Conservation (phyloP, 108 stramenopile species). For the Thalassiosira profunda region DNA sequence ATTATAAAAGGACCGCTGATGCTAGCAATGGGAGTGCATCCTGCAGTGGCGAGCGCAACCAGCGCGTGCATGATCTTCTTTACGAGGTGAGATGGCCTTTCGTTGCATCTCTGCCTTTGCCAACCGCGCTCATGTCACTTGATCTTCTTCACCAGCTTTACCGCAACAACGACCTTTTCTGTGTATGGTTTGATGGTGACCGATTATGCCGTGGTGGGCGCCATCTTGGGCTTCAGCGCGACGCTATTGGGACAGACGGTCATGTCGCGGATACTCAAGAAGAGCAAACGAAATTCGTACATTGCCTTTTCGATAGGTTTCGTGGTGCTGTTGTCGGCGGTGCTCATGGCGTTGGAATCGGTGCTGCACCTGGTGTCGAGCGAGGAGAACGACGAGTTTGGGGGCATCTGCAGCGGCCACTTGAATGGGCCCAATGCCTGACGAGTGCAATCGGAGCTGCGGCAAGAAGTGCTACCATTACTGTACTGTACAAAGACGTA, state of each 20-base stretch:
- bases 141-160: constrained; percentile 94
- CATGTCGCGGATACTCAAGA: constrained; percentile 60
- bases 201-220: constrained; percentile 84
- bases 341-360: constrained; percentile 31
- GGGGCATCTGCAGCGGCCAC: constrained; percentile 26
- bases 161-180: constrained; percentile 90
- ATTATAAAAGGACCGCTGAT: constrained; percentile 97
- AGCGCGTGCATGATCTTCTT: constrained; percentile 94
- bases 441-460: too few species aligned
- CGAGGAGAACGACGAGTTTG: constrained; percentile 25
- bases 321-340: constrained; percentile 24
- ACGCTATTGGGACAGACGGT: constrained; percentile 89
- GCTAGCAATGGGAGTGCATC: constrained; percentile 94
- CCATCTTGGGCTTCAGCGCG: constrained; percentile 81
- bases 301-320: constrained; percentile 93
- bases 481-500: too few species aligned
- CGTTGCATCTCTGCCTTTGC: too few species aligned
- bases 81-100: too few species aligned
- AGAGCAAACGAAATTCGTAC: constrained; percentile 84
- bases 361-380: constrained; percentile 34
- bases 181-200: constrained; percentile 85
- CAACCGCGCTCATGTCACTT: constrained; percentile 77
- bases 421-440: constrained; percentile 18
- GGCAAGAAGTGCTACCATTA: too few species aligned
- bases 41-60: constrained; percentile 81